These are phyloP conservation scores for Erodium texanum DNA, from an alignment of 441 rosid species.

Conservation along the genomic window DNA sequence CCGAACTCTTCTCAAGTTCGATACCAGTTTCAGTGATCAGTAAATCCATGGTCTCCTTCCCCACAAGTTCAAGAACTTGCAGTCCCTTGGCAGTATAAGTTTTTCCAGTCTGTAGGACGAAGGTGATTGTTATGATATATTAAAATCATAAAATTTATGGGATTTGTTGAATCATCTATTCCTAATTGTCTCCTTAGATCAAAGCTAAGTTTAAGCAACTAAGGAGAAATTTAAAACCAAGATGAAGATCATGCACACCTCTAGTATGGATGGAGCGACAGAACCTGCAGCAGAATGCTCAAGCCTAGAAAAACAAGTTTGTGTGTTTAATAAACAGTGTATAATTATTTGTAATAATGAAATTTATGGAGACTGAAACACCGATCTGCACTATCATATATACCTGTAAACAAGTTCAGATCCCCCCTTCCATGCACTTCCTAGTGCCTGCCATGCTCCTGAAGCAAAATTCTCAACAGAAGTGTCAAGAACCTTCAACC, in stretches of 20 bases:
- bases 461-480: slow-evolving; percentile 86
- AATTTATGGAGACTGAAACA: neutral
- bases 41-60: slow-evolving; percentile 94
- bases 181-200: too few species aligned
- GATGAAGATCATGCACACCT: slow-evolving; percentile 42
- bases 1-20: slow-evolving; percentile 48
- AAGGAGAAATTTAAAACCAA: slow-evolving; percentile 11
- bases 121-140: neutral
- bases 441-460: slow-evolving; percentile 93
- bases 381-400: slow-evolving; percentile 3
- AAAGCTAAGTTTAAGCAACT: neutral
- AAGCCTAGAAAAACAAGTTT: slow-evolving; percentile 41
- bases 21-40: slow-evolving; percentile 78
- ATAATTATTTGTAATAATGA: neutral
- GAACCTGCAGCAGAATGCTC: slow-evolving; percentile 75
- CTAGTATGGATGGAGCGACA: slow-evolving; percentile 70
- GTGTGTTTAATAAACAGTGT: slow-evolving; percentile 8
- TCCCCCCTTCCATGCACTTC: slow-evolving; percentile 74
- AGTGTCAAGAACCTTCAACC: slow-evolving; percentile 70
- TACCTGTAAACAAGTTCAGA: slow-evolving; percentile 69
- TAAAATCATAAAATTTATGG: too few species aligned
- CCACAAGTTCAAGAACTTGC: slow-evolving; percentile 89
- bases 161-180: neutral
- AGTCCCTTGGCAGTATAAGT: slow-evolving; percentile 89
- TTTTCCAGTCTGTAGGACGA: slow-evolving; percentile 64